Conservation (phyloP, 2,329 filamentous ascomycete species). For the Corinectria fuckeliana region DNA sequence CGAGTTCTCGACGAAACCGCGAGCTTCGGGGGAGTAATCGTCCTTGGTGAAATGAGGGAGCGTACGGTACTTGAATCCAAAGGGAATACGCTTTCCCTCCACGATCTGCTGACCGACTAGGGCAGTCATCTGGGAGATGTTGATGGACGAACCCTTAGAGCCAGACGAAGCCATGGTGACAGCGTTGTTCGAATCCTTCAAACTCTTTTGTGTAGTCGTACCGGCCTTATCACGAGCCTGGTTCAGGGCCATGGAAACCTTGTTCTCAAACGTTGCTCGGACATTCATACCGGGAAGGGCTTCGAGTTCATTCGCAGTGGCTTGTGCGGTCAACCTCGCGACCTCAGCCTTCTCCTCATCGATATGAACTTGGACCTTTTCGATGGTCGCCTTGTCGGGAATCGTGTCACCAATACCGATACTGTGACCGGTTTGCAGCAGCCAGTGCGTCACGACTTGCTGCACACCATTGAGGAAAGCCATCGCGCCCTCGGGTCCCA, state of each 20-base stretch:
- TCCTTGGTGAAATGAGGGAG: slow-evolving; percentile 99
- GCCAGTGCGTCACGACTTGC: slow-evolving; percentile 95
- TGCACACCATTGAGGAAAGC: slow-evolving; percentile 96
- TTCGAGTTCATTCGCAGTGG: slow-evolving; percentile 87
- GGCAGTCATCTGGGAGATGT: slow-evolving; percentile 99
- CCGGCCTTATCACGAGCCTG: slow-evolving; percentile 96
- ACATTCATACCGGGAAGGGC: slow-evolving; percentile 98
- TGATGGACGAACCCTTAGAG: slow-evolving; percentile 98
- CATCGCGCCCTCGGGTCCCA: slow-evolving; percentile 84
- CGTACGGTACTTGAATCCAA: slow-evolving; percentile 98
- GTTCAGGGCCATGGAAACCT: slow-evolving; percentile 93
- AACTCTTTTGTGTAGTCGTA: slow-evolving; percentile 86
- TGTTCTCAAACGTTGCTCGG: slow-evolving; percentile 96
- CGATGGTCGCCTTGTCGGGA: slow-evolving; percentile 83
- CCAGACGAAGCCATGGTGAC: slow-evolving; percentile 96
- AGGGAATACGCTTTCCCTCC: slow-evolving; percentile 98
- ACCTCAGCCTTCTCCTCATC: slow-evolving; percentile 83
- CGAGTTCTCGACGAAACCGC: slow-evolving; percentile 98
- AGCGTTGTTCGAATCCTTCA: slow-evolving; percentile 96
- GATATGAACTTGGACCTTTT: slow-evolving; percentile 83
- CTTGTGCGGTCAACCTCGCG: slow-evolving; percentile 73
- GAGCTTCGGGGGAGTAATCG: slow-evolving; percentile 95
- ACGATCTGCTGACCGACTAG: slow-evolving; percentile 98
- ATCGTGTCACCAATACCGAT: slow-evolving; percentile 99
- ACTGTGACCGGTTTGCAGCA: slow-evolving; percentile 94